Evolutionary conservation across 495 filamentous ascomycete genomes (phyloP).

Genomic region (Cudoniella acicularis): DNA sequence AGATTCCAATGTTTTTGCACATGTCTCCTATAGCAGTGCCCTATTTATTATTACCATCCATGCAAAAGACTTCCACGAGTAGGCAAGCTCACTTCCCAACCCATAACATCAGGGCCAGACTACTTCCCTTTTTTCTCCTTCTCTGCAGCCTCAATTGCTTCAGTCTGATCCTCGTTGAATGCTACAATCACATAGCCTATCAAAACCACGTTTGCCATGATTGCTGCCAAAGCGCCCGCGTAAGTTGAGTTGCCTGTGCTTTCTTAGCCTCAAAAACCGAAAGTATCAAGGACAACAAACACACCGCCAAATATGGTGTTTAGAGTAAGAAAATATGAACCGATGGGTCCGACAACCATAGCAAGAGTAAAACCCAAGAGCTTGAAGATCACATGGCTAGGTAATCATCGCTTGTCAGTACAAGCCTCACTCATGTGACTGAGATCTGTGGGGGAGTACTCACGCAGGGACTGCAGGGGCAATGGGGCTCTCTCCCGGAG

Average conservation of each 20-base stretch:
- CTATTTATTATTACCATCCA: no score
- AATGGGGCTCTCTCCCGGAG: slow-evolving; percentile 38
- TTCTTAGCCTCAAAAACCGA: slow-evolving; percentile 6
- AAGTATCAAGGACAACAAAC: slow-evolving; percentile 34
- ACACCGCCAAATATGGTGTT: slow-evolving; percentile 75
- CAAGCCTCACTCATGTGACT: slow-evolving; percentile 6
- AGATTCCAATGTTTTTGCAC: neutral
- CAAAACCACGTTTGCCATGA: slow-evolving; percentile 88
- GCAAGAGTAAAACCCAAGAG: slow-evolving; percentile 84
- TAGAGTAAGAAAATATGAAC: slow-evolving; percentile 79
- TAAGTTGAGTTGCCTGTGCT: slow-evolving; percentile 76
- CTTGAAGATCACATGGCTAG: slow-evolving; percentile 82
- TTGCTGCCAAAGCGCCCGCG: slow-evolving; percentile 77
- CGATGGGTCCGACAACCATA: slow-evolving; percentile 83
- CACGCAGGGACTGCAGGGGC: slow-evolving; percentile 73
- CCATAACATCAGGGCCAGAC: no score
- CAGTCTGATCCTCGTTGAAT: slow-evolving; percentile 81
- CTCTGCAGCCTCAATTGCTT: slow-evolving; percentile 34
- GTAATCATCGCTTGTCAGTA: slow-evolving; percentile 1
- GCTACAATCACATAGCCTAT: slow-evolving; percentile 90
- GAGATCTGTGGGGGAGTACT: slow-evolving; percentile 28
- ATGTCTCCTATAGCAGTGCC: no score
- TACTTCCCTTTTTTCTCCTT: slow-evolving; percentile 51
- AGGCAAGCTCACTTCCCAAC: neutral
- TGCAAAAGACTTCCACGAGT: no score